These are phyloP conservation scores for Scheffersomyces quercinus DNA, from an alignment of 1,139 yeast species.

Conservation along the genomic window DNA sequence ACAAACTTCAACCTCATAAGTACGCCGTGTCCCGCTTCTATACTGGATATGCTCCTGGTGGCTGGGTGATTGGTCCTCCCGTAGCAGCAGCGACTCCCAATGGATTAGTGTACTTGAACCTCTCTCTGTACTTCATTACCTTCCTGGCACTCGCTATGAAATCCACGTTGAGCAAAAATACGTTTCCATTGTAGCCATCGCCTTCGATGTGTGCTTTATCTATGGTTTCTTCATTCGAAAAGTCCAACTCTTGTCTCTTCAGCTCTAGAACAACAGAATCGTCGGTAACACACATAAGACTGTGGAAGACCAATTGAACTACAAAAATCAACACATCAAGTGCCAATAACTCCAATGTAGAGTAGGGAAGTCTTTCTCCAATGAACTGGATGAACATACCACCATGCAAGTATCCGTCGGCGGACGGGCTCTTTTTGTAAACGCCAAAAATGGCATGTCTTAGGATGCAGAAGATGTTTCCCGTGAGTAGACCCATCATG, in stretches of 20 bases:
- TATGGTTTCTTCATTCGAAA: slow-evolving; percentile 13
- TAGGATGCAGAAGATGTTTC: slow-evolving; percentile 26
- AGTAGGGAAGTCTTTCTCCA: slow-evolving; percentile 37
- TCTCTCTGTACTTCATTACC: slow-evolving; percentile 19
- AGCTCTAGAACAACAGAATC: slow-evolving; percentile 30
- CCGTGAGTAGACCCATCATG: slow-evolving; percentile 23
- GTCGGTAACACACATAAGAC: slow-evolving; percentile 32
- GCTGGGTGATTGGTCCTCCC: background rate
- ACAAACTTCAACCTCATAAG: no score
- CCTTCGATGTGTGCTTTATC: slow-evolving; percentile 19
- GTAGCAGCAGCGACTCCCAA: no score
- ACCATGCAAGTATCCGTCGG: slow-evolving; percentile 31
- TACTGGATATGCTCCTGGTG: slow-evolving; percentile 1
- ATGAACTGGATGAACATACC: slow-evolving; percentile 41
- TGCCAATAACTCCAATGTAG: slow-evolving; percentile 25
- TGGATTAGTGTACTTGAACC: slow-evolving; percentile 7
- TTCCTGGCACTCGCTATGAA: slow-evolving; percentile 21
- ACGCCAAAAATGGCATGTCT: slow-evolving; percentile 34
- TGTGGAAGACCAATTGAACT: slow-evolving; percentile 33
- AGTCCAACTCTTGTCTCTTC: slow-evolving; percentile 5
- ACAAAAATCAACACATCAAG: slow-evolving; percentile 29
- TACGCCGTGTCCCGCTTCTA: no score
- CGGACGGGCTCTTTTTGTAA: slow-evolving; percentile 14
- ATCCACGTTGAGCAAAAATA: slow-evolving; percentile 30
- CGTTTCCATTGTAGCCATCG: slow-evolving; percentile 47